Evolutionary conservation across 306 rosid species (phyloP).

Genomic region (Ormosia semicastrata): DNA sequence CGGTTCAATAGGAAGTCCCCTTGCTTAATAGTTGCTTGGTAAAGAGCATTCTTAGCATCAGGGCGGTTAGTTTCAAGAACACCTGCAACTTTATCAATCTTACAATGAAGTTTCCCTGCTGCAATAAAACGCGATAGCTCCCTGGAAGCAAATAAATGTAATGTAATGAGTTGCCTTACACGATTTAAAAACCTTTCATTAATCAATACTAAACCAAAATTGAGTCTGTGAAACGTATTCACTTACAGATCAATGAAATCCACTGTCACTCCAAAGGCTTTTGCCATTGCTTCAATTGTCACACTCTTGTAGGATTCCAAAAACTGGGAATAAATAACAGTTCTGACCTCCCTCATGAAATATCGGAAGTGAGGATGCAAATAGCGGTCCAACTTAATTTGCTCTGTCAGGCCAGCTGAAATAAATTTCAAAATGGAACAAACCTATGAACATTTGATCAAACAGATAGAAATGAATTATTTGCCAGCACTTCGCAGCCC

Average conservation of each 20-base stretch:
- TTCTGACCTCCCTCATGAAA: constrained; percentile 95
- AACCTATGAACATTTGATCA: constrained; percentile 1
- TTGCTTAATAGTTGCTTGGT: constrained; percentile 96
- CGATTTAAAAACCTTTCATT: neutral
- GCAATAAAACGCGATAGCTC: constrained; percentile 96
- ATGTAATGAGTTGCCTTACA: neutral
- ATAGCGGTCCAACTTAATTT: constrained; percentile 89
- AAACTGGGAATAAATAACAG: constrained; percentile 86
- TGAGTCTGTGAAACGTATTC: neutral
- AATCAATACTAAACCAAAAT: neutral
- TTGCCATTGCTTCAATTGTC: constrained; percentile 96
- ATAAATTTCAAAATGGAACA: constrained; percentile 15
- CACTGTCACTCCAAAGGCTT: constrained; percentile 92
- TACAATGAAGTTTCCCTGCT: constrained; percentile 95
- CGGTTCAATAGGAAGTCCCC: constrained; percentile 95
- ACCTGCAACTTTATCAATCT: constrained; percentile 95
- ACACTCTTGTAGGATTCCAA: constrained; percentile 98
- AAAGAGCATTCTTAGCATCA: constrained; percentile 91
- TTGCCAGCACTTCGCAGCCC: neutral
- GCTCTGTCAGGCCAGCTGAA: constrained; percentile 89
- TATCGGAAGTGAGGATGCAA: constrained; percentile 91
- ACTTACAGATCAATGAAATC: constrained; percentile 96
- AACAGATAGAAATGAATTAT: neutral
- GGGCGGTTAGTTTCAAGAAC: constrained; percentile 95
- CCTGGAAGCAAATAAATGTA: constrained; percentile 50